Evolutionary conservation across 805 yeast genomes (phyloP).

Genomic region (Groenewaldozyma salmanticensis): DNA sequence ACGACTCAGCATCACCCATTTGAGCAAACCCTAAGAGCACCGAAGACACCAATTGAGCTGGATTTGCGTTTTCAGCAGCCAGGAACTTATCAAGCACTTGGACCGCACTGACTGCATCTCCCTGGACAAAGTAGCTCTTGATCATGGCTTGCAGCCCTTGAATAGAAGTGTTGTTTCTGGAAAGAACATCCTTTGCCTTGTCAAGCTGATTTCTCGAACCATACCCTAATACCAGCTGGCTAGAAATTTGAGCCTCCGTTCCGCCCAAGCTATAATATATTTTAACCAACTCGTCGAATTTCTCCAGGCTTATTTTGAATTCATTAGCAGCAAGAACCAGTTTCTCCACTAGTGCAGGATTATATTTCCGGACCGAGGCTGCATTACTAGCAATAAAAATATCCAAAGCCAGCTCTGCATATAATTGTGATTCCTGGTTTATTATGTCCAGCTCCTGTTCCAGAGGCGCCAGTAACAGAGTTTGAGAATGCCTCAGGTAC

Average conservation of each 20-base stretch:
- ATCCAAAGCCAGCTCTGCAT: constrained; percentile 22
- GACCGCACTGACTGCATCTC: constrained; percentile 19
- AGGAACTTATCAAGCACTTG: constrained; percentile 20
- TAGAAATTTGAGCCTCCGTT: background rate
- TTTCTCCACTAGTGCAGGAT: constrained; percentile 1
- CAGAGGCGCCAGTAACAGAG: constrained; percentile 9
- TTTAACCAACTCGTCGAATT: too few species aligned
- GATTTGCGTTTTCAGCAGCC: constrained; percentile 3
- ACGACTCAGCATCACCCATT: constrained; percentile 16
- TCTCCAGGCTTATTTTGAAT: background rate
- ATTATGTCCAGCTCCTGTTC: constrained; percentile 4
- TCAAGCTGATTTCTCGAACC: constrained; percentile 15
- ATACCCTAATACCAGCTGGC: constrained; percentile 15
- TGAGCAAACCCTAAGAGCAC: constrained; percentile 20
- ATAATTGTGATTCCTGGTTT: constrained; percentile 13
- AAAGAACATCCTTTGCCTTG: constrained; percentile 16
- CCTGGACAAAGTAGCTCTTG: constrained; percentile 19
- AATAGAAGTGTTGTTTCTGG: constrained; percentile 10
- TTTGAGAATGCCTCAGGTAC: background rate
- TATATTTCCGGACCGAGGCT: constrained; percentile 15
- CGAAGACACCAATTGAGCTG: constrained; percentile 2
- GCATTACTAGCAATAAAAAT: constrained; percentile 23
- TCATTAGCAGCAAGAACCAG: background rate
- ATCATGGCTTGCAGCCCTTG: constrained; percentile 21
- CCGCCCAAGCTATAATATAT: background rate